Evolutionary conservation across 495 filamentous ascomycete genomes (phyloP).

Genomic region (Oidiodendron maius): DNA sequence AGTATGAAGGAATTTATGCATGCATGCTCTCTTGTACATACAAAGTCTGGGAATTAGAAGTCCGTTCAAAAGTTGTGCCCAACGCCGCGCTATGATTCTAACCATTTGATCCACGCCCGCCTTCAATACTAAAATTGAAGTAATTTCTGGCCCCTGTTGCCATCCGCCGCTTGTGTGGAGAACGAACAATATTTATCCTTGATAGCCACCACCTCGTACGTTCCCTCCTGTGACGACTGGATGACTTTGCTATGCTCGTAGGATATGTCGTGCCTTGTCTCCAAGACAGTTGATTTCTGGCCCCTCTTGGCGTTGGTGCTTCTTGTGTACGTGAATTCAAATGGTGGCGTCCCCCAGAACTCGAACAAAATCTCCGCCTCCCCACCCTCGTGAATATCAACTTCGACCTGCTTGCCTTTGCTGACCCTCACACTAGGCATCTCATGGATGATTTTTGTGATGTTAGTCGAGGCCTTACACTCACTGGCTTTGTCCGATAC

Average conservation of each 20-base stretch:
- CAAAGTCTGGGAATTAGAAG: not conserved
- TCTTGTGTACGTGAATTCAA: constrained; percentile 95
- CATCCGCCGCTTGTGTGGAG: constrained; percentile 53
- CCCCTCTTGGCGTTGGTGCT: constrained; percentile 77
- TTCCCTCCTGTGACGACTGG: constrained; percentile 83
- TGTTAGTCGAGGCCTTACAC: constrained; percentile 71
- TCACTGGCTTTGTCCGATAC: constrained; percentile 75
- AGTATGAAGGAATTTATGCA: not conserved
- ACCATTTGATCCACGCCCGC: constrained; percentile 2
- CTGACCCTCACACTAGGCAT: constrained; percentile 87
- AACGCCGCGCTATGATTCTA: constrained; percentile 25
- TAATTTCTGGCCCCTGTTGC: constrained; percentile 34
- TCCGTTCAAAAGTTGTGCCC: constrained; percentile 1
- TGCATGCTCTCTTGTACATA: not conserved
- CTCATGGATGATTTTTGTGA: constrained; percentile 78
- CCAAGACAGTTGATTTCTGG: constrained; percentile 69
- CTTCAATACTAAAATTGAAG: constrained; percentile 15
- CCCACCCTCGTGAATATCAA: constrained; percentile 95
- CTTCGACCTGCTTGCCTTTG: constrained; percentile 66
- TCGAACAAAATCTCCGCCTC: constrained; percentile 88
- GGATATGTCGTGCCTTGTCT: constrained; percentile 81
- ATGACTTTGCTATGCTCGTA: constrained; percentile 75
- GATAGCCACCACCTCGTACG: constrained; percentile 93
- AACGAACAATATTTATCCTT: constrained; percentile 88
- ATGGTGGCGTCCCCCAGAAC: constrained; percentile 92